phyloP scores from a whole-genome alignment of 768 basidiomycete genomes.

The Boletus reticulatus region DNA sequence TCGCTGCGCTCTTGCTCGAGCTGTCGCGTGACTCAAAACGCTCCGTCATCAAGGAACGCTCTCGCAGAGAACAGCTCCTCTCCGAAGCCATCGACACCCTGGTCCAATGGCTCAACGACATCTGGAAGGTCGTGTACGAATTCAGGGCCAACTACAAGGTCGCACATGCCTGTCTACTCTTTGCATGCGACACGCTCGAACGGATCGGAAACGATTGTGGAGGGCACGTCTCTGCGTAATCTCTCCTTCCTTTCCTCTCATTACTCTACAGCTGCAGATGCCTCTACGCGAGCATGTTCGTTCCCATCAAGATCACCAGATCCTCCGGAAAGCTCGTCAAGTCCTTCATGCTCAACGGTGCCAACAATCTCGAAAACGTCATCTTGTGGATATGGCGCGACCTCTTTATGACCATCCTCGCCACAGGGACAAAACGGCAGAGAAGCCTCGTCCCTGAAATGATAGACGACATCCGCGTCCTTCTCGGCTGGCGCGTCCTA shows the following conservation, averaged over 20 bases:
- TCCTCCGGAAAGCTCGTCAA: constrained; percentile 46
- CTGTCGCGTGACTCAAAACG: constrained; percentile 53
- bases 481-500: constrained; percentile 50
- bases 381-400: constrained; percentile 71
- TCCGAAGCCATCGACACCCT: constrained; percentile 55
- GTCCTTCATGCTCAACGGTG: constrained; percentile 47
- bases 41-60: constrained; percentile 50
- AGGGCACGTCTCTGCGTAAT: constrained; percentile 32
- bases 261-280: constrained; percentile 50
- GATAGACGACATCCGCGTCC: constrained; percentile 55
- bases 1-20: constrained; percentile 50
- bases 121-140: constrained; percentile 64
- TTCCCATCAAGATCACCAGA: constrained; percentile 44
- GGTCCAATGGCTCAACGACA: constrained; percentile 56
- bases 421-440: constrained; percentile 31
- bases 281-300: constrained; percentile 43
- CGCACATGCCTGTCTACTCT: constrained; percentile 58
- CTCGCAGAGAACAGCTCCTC: constrained; percentile 53
- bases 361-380: constrained; percentile 43
- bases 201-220: constrained; percentile 40
- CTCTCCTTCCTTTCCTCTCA: constrained; percentile 5
- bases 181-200: constrained; percentile 44
- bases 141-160: constrained; percentile 47
- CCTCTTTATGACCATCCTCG: constrained; percentile 56
- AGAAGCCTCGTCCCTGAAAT: constrained; percentile 44